phyloP scores from a whole-genome alignment of 768 basidiomycete genomes.

The Trametes punicea region DNA sequence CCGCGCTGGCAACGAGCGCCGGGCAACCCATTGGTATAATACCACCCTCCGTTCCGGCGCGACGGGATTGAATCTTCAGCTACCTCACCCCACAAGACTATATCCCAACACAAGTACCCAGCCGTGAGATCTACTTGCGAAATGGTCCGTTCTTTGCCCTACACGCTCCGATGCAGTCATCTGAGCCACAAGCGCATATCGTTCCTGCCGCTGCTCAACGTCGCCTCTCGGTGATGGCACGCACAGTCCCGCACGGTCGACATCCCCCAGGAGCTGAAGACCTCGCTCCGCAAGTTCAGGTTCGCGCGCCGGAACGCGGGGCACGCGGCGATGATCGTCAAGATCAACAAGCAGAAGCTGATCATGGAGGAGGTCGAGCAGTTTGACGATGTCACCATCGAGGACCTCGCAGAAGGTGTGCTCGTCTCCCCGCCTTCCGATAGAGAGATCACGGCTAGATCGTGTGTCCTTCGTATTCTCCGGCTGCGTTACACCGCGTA shows the following conservation, averaged over 20 bases:
- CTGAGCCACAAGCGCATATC: no score
- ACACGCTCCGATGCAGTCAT: neutral
- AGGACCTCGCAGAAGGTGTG: conserved; percentile 84
- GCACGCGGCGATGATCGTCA: conserved; percentile 79
- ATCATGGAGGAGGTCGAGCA: conserved; percentile 82
- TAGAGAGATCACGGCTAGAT: conserved; percentile 1
- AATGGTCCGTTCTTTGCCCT: conserved; percentile 10
- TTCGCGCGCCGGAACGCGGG: conserved; percentile 63
- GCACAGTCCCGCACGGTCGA: conserved; percentile 74
- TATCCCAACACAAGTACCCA: no score
- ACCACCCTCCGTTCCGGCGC: no score
- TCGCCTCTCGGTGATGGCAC: neutral
- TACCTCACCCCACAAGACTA: no score
- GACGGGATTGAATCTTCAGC: no score
- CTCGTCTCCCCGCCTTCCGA: neutral
- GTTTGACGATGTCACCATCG: conserved; percentile 70
- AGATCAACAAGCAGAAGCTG: conserved; percentile 83
- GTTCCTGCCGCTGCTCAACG: neutral
- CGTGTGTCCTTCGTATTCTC: neutral
- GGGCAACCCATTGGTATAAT: no score
- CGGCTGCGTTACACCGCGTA: no score
- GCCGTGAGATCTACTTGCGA: no score
- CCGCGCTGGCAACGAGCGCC: no score
- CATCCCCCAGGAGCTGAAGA: conserved; percentile 75
- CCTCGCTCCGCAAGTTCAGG: conserved; percentile 79